Percentiles rank a stretch among this genome's conserved stretches.
These are phyloP conservation scores for Akanthomyces dipterigenus DNA, from an alignment of 2,329 filamentous ascomycete species.

Conservation along the genomic window DNA sequence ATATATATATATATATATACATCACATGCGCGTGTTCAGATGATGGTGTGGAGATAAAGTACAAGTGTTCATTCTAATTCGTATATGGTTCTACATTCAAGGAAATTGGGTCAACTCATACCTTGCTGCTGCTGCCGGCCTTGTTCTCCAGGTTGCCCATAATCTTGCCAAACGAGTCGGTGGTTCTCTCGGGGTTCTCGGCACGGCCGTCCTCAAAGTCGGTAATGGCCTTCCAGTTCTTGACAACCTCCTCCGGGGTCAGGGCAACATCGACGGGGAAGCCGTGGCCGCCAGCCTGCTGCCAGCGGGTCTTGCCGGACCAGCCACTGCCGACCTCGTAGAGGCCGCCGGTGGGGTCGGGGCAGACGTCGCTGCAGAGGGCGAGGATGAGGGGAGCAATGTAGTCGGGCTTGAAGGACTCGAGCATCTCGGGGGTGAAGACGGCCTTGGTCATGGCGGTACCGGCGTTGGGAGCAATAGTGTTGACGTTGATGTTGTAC, in stretches of 20 bases:
- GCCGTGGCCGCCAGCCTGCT: constrained; percentile 79
- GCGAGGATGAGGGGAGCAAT: constrained; percentile 88
- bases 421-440: constrained; percentile 93
- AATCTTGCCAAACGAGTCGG: constrained; percentile 69
- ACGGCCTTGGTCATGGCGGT: constrained; percentile 92
- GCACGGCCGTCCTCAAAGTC: constrained; percentile 83
- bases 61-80: constrained; percentile 16
- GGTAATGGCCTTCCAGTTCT: constrained; percentile 70
- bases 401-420: constrained; percentile 98
- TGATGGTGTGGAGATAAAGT: constrained; percentile 1
- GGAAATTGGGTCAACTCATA: constrained; percentile 39
- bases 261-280: constrained; percentile 83
- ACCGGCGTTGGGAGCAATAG: constrained; percentile 93
- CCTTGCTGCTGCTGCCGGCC: constrained; percentile 47
- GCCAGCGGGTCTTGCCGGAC: constrained; percentile 89
- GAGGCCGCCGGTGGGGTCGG: constrained; percentile 75
- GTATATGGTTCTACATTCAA: background rate
- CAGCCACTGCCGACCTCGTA: constrained; percentile 96
- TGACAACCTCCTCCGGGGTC: constrained; percentile 75
- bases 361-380: constrained; percentile 78
- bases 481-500: constrained; percentile 98
- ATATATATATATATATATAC: too few species aligned
- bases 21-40: background rate
- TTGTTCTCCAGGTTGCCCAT: constrained; percentile 81
- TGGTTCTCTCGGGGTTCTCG: constrained; percentile 74